Conservation (phyloP, 176 grass and related monocot genomes). For the Puccinellia tenuiflora region DNA sequence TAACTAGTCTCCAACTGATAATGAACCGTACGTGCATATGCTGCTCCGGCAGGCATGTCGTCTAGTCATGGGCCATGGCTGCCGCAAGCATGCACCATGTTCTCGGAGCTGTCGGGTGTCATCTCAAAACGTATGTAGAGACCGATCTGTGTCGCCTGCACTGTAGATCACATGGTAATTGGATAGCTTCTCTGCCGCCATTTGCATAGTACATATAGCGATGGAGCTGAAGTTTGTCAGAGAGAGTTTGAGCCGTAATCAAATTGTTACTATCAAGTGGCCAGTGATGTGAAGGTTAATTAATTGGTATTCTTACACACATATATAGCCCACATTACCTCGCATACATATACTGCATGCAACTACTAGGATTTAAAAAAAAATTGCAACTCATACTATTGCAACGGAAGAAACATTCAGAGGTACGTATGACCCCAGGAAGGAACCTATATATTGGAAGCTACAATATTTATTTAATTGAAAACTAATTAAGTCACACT, state of each 20-base stretch:
- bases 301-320: too few species aligned
- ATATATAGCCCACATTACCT: too few species aligned
- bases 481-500: background rate
- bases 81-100: slow-evolving; percentile 40
- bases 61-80: slow-evolving; percentile 28
- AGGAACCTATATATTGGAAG: background rate
- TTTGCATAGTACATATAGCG: background rate
- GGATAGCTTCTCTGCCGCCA: background rate
- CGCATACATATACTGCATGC: too few species aligned
- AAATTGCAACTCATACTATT: background rate
- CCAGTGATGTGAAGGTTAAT: too few species aligned
- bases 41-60: slow-evolving; percentile 10
- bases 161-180: background rate
- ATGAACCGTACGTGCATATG: slow-evolving; percentile 28
- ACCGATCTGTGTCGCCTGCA: background rate
- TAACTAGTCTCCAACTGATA: slow-evolving; percentile 38
- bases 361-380: too few species aligned
- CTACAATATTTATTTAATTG: background rate
- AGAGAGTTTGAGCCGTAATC: too few species aligned
- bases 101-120: slow-evolving; percentile 25
- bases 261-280: too few species aligned
- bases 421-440: background rate
- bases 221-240: background rate
- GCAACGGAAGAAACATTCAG: background rate
- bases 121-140: background rate